Percentiles rank a stretch among this genome's conserved stretches.
Evolutionary conservation across 805 yeast genomes (phyloP).

Genomic region (Yarrowia divulgata): DNA sequence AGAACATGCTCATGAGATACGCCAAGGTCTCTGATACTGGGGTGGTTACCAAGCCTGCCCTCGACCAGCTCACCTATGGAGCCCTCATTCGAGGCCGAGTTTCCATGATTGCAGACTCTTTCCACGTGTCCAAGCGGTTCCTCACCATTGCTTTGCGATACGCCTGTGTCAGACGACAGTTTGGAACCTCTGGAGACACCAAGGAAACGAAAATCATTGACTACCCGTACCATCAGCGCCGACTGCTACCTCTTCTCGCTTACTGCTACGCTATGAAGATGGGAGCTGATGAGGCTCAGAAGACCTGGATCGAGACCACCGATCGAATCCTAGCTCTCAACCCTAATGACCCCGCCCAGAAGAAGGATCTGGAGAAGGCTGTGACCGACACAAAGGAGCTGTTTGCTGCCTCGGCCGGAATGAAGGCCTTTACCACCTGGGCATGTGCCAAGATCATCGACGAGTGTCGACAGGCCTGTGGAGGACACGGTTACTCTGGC

Average conservation of each 20-base stretch:
- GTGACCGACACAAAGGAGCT: conserved; percentile 73
- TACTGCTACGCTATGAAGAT: conserved; percentile 77
- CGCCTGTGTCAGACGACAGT: conserved; percentile 88
- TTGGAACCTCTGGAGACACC: conserved; percentile 58
- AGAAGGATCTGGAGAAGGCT: conserved; percentile 56
- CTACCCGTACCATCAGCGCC: conserved; percentile 86
- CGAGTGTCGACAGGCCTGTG: conserved; percentile 90
- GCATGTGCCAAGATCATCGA: conserved; percentile 78
- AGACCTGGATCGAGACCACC: conserved; percentile 54
- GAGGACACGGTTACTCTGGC: conserved; percentile 94
- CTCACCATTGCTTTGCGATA: conserved; percentile 87
- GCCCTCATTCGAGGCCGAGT: conserved; percentile 90
- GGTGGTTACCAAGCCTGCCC: conserved; percentile 75
- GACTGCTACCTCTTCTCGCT: conserved; percentile 82
- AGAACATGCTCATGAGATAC: conserved; percentile 79
- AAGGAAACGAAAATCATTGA: conserved; percentile 77
- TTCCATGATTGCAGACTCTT: conserved; percentile 85
- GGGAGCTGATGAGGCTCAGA: conserved; percentile 68
- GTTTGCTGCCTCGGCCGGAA: conserved; percentile 83
- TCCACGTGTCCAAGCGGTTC: conserved; percentile 77
- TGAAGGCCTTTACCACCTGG: conserved; percentile 92
- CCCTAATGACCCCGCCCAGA: conserved; percentile 54
- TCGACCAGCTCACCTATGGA: conserved; percentile 86
- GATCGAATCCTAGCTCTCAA: conserved; percentile 55
- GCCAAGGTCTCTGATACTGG: conserved; percentile 73